Percentiles rank a stretch among this genome's conserved stretches.
Conservation (phyloP, 495 filamentous ascomycete genomes). For the Aeminium ludgeri region DNA sequence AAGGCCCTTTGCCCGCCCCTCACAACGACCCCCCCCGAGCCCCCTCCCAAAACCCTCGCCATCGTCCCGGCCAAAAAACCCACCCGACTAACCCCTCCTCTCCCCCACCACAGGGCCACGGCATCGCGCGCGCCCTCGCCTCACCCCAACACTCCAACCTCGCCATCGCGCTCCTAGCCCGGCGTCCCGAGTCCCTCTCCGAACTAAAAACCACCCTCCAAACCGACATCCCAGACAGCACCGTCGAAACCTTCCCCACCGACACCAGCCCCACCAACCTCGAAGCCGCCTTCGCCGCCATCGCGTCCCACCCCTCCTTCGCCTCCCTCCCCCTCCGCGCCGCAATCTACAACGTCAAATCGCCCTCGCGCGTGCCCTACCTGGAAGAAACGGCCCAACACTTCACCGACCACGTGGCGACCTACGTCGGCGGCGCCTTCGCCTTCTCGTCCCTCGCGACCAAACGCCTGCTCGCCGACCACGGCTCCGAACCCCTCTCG, state of each 20-base stretch:
- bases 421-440: slow-evolving; percentile 30
- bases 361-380: slow-evolving; percentile 31
- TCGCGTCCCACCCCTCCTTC: slow-evolving; percentile 28
- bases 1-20: slow-evolving; percentile 4
- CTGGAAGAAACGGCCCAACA: slow-evolving; percentile 30
- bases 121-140: slow-evolving; percentile 32
- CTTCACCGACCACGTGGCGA: slow-evolving; percentile 27
- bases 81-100: too few species aligned
- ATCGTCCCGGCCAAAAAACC: not conserved
- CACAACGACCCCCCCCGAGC: not conserved
- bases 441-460: slow-evolving; percentile 28
- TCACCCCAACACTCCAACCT: slow-evolving; percentile 31
- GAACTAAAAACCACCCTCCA: slow-evolving; percentile 22
- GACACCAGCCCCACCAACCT: slow-evolving; percentile 27
- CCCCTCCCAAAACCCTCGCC: not conserved
- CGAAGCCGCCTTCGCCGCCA: slow-evolving; percentile 25
- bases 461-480: slow-evolving; percentile 26
- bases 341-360: slow-evolving; percentile 33
- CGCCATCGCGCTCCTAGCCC: slow-evolving; percentile 32
- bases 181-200: slow-evolving; percentile 25
- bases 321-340: slow-evolving; percentile 27
- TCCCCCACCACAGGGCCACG: slow-evolving; percentile 24
- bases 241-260: slow-evolving; percentile 31
- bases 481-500: slow-evolving; percentile 21
- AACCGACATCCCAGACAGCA: slow-evolving; percentile 22